Percentiles rank a stretch among this genome's conserved stretches.
These are phyloP conservation scores for Blastocystis sp. DNA, from an alignment of 352 stramenopile species.

Conservation along the genomic window DNA sequence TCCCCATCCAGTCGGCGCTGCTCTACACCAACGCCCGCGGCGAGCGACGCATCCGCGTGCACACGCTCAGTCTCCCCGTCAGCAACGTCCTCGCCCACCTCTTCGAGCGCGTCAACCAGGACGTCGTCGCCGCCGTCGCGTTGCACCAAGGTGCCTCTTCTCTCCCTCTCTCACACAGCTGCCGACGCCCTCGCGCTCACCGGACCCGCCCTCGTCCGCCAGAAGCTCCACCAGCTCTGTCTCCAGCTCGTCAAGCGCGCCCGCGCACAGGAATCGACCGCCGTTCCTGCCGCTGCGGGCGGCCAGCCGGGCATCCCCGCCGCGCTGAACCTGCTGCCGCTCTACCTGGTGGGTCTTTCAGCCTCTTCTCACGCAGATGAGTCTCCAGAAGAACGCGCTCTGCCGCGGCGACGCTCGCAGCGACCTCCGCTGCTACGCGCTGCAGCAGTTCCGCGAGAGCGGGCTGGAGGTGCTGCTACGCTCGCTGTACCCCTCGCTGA, in stretches of 20 bases:
- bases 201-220: background rate
- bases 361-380: constrained; percentile 68
- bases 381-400: constrained; percentile 88
- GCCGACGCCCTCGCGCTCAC: background rate
- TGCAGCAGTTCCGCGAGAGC: constrained; percentile 63
- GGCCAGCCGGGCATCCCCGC: constrained; percentile 74
- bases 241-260: constrained; percentile 64
- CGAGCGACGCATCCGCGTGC: constrained; percentile 79
- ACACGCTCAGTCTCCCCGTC: constrained; percentile 57
- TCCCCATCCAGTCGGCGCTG: constrained; percentile 86
- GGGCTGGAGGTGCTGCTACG: background rate
- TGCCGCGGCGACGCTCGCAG: constrained; percentile 88
- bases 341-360: constrained; percentile 74
- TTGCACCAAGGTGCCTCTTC: background rate
- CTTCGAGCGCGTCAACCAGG: constrained; percentile 56
- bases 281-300: constrained; percentile 68
- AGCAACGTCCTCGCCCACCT: constrained; percentile 54
- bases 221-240: constrained; percentile 32
- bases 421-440: constrained; percentile 88
- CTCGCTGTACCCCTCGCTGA: background rate
- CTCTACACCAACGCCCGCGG: constrained; percentile 92
- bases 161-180: background rate
- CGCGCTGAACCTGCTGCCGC: constrained; percentile 80
- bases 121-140: constrained; percentile 54
- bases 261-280: constrained; percentile 68